Evolutionary conservation across 2,329 filamentous ascomycete species (phyloP), one percentile per base, ranked within the genome.

Genomic region (Cercospora berteroae): DNA sequence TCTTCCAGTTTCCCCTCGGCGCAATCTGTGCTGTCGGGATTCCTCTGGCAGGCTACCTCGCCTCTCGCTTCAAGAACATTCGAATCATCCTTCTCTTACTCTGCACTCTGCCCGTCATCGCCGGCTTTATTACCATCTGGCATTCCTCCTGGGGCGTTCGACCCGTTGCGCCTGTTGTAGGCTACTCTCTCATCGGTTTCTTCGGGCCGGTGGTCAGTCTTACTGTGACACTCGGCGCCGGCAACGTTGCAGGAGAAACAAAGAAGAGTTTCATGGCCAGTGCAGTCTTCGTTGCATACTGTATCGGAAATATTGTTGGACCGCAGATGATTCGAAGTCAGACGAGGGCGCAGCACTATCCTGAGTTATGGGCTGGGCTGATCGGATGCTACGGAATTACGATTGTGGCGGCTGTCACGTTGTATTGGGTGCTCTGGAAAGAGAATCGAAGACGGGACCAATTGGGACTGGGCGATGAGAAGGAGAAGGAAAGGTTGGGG

Each of bases 231-330:
- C 72, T 78, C 1, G 69, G 73, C 25, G 73, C 74, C 63, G 71
- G 71, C 27, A 77, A 73, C 61, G 73, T 73, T 1, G 73, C 72
- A 3, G 77, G 77, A 0, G 74, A 78, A 29, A 73, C 76, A 0
- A 78, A 78, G 67, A 77, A 77, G 36, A 68, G 74, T 5, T 71
- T 74, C 5, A 73, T 73, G 4, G 73, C 72, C 23, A 73, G 71
- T 10, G 72, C 76, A 67, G 73, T 75, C 50, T 75, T 71, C 57
- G 48, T 77, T 23, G 70, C 66, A 3, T 75, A 60, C 58, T 60
- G 58, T 29, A 13, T 60, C 1, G 58, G 58, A 1, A 76, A 77
- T 36, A 69, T 69, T 60, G 64, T 69, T 55, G 67, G 56, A 13
- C 69, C 69, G 2, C 67, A 67, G 18, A 62, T 69, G 33, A 69